phyloP scores from a whole-genome alignment of 768 basidiomycete genomes.

The Pulveroboletus sp. region DNA sequence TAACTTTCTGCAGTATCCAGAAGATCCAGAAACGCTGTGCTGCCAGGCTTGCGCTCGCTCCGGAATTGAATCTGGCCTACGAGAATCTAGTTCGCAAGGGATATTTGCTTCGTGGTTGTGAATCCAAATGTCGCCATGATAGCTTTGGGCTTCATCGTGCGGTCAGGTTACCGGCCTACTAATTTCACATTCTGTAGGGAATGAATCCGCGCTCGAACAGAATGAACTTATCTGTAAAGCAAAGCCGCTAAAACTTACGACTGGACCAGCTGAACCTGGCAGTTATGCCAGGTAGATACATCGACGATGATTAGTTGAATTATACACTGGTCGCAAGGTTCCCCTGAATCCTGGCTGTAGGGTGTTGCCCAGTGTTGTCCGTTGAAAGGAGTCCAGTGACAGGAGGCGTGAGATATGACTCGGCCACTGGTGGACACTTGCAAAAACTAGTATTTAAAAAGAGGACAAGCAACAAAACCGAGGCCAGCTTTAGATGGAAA shows the following conservation, averaged over 20 bases:
- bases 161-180: neutral
- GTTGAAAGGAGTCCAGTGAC: too few relatives aligned
- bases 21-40: neutral
- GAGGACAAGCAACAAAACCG: slow-evolving; percentile 26
- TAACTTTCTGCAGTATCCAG: neutral
- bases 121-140: neutral
- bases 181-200: neutral
- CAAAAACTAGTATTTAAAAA: slow-evolving; percentile 9
- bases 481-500: slow-evolving; percentile 25
- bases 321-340: too few relatives aligned
- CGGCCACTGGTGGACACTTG: neutral
- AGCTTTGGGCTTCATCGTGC: too few relatives aligned
- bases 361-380: too few relatives aligned
- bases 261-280: too few relatives aligned
- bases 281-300: too few relatives aligned
- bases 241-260: too few relatives aligned
- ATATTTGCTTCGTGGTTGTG: neutral
- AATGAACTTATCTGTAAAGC: too few relatives aligned
- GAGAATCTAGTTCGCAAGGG: neutral
- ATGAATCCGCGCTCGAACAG: too few relatives aligned
- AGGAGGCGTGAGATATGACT: neutral
- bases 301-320: too few relatives aligned
- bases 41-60: neutral
- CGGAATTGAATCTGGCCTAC: neutral
- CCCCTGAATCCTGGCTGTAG: too few relatives aligned